Evolutionary conservation across 805 yeast species (phyloP), one percentile per base, ranked within the genome.

Genomic region (Schwanniomyces pseudopolymorphus): DNA sequence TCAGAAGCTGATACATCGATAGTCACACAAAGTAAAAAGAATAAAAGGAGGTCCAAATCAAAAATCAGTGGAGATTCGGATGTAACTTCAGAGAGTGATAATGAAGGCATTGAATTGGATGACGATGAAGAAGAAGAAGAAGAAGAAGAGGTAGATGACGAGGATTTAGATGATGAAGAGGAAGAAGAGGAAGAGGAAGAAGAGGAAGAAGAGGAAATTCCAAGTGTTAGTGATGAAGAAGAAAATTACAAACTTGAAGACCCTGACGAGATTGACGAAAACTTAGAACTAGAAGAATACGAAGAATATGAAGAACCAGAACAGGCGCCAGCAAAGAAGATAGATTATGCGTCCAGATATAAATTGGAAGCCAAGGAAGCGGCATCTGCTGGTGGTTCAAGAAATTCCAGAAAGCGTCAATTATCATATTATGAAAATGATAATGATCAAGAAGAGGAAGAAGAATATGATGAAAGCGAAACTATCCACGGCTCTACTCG

Each of bases 341-440:
- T 21, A 19, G 37, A 36, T 25, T 45, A 40, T 4, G 13, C 38
- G 4, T 5, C 45, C 6, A 31, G 33, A 33, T 19, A 42, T n/a
- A 43, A 42, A 16, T 11, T 42, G 27, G 25, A 33, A 11, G 13
- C 39, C n/a, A 44, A 27, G 14, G 16, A 31, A 14, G 5, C 14
- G 16, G 9, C 28, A 4, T 16, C 31, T 11, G 21, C 47, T 6
- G n/a, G 33, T 19, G 19, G 33, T 19, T 11, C 56, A 22, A 45
- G 75, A 42, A 69, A 63, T 40, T 51, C 63, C 11, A 55, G 69
- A 40, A 72, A 69, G 49, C 61, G 74, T n/a, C 71, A 67, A 46
- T 53, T 69, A 33, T 57, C 69, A 9, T 67, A 63, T 46, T 70
- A 69, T 46, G 74, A 67, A 37, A 70, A 63, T n/a, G 72, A 66